Percentiles rank a stretch among this genome's conserved stretches.
These are phyloP conservation scores for apple (Malus domestica) DNA, from an alignment of 306 rosid genomes.

Conservation along the genomic window DNA sequence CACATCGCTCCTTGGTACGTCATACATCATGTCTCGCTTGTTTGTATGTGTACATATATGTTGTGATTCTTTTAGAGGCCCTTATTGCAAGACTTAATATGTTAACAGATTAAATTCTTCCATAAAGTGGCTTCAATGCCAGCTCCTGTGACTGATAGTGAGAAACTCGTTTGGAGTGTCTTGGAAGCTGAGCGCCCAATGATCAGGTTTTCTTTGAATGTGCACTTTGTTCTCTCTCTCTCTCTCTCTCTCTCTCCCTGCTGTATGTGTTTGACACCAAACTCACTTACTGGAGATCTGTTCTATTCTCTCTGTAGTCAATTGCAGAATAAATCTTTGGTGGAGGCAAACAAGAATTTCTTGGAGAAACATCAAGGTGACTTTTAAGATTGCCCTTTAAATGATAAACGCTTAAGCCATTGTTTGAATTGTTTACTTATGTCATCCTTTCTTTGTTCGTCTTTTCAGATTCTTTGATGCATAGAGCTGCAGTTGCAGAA, in stretches of 20 bases:
- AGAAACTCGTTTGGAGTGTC: slow-evolving; percentile 83
- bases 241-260: not conserved
- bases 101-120: slow-evolving; percentile 79
- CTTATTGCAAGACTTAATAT: slow-evolving; percentile 17
- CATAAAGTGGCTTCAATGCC: slow-evolving; percentile 62
- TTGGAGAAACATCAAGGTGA: slow-evolving; percentile 80
- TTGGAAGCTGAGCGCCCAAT: slow-evolving; percentile 80
- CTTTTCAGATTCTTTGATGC: slow-evolving; percentile 78
- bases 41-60: not conserved
- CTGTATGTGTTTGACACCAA: not conserved
- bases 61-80: slow-evolving; percentile 2
- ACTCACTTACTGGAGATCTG: not conserved
- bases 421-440: slow-evolving; percentile 3
- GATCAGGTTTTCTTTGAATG: slow-evolving; percentile 51
- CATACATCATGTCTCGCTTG: not conserved
- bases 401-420: not conserved
- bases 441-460: not conserved
- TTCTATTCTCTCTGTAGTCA: slow-evolving; percentile 44
- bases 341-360: slow-evolving; percentile 62
- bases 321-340: slow-evolving; percentile 67
- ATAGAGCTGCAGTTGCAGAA: slow-evolving; percentile 83
- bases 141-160: slow-evolving; percentile 60
- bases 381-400: not conserved
- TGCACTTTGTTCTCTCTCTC: not conserved
- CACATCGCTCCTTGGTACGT: slow-evolving; percentile 86